A percentile compares a stretch with the other conserved stretches of the same genome.
These are phyloP conservation scores for Odontarrhena argentea DNA, from an alignment of 345 rosid genomes.

Conservation along the genomic window DNA sequence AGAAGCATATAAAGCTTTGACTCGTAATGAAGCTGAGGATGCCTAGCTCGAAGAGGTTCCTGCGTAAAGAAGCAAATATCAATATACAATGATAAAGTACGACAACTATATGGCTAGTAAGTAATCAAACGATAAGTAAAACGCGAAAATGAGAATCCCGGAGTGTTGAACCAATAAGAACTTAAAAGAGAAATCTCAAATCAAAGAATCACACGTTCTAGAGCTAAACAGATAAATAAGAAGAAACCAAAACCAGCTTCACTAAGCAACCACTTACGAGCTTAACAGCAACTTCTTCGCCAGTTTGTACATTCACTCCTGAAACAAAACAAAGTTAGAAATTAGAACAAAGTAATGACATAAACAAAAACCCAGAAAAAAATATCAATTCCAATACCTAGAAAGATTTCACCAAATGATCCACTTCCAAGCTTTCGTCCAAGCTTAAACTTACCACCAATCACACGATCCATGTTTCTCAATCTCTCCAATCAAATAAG, in stretches of 20 bases:
- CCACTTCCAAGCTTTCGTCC: slow-evolving; percentile 98
- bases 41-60: slow-evolving; percentile 88
- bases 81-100: slow-evolving; percentile 2
- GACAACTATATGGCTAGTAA: neutral
- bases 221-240: neutral
- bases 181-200: no score
- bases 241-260: neutral
- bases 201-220: no score
- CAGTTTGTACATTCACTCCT: slow-evolving; percentile 86
- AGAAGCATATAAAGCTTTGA: slow-evolving; percentile 88
- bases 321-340: slow-evolving; percentile 3
- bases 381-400: slow-evolving; percentile 49
- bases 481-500: slow-evolving; percentile 1
- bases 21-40: slow-evolving; percentile 89
- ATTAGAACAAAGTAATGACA: neutral
- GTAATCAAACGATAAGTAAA: neutral
- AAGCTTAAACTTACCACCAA: slow-evolving; percentile 90
- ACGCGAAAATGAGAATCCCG: neutral
- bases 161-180: no score
- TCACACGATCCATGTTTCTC: slow-evolving; percentile 40
- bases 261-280: slow-evolving; percentile 47
- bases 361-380: neutral
- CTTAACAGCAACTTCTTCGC: slow-evolving; percentile 94
- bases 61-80: slow-evolving; percentile 24
- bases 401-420: slow-evolving; percentile 86